Conservation (phyloP, 2,329 filamentous ascomycete species). For the Paramyrothecium roridum region DNA sequence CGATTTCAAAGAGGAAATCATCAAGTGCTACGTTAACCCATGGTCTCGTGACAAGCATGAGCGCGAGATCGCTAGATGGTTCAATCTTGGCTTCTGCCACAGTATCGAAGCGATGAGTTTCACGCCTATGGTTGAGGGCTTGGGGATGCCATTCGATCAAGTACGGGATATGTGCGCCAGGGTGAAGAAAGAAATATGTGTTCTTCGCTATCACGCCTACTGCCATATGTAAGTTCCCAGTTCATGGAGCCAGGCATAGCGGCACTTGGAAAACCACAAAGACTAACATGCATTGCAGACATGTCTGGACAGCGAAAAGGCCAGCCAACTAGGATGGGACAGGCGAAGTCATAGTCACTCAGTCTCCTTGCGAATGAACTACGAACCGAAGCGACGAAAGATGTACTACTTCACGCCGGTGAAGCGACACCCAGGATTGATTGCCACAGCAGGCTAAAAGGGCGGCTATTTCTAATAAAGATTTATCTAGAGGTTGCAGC, state of each 20-base stretch:
- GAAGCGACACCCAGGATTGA: no score
- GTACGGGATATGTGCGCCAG: slow-evolving; percentile 60
- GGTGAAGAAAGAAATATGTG: slow-evolving; percentile 67
- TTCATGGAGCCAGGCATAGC: background rate
- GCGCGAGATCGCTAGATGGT: slow-evolving; percentile 74
- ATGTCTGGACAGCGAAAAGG: slow-evolving; percentile 22
- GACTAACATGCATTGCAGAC: slow-evolving; percentile 11
- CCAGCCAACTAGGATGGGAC: slow-evolving; percentile 7
- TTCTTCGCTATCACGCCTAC: slow-evolving; percentile 66
- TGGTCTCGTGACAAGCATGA: slow-evolving; percentile 65
- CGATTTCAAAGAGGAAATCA: slow-evolving; percentile 69
- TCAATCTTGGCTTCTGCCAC: slow-evolving; percentile 73
- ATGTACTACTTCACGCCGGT: no score
- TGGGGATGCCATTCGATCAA: slow-evolving; percentile 49
- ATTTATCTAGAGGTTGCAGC: no score
- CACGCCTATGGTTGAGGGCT: slow-evolving; percentile 61
- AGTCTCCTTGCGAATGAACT: background rate
- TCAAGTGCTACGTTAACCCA: slow-evolving; percentile 69
- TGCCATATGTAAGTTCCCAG: slow-evolving; percentile 68
- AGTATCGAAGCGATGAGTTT: slow-evolving; percentile 72
- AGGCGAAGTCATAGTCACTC: background rate
- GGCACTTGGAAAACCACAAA: background rate
- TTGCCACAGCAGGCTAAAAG: no score
- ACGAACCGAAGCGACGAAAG: no score
- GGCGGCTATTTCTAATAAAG: no score